Evolutionary conservation across 257 asterid species (phyloP).

Genomic region (Ophiorrhiza pumila): DNA sequence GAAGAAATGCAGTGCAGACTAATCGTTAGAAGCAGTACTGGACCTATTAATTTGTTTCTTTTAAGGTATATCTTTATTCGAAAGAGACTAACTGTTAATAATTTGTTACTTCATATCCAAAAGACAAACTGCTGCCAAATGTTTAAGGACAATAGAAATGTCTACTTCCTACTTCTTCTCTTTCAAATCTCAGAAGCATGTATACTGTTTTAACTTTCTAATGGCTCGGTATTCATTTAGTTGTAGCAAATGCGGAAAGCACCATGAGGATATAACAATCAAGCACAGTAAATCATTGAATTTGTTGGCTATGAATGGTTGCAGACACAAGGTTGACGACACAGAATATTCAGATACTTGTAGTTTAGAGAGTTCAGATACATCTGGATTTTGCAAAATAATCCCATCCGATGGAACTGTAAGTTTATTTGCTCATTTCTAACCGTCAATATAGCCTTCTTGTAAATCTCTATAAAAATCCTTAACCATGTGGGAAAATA

Average conservation of each 20-base stretch:
- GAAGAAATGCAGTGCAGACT: constrained; percentile 50
- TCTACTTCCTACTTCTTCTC: not conserved
- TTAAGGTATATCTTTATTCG: constrained; percentile 44
- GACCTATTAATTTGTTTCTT: constrained; percentile 60
- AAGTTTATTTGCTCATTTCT: constrained; percentile 29
- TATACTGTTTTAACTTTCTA: constrained; percentile 4
- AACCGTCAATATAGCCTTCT: not conserved
- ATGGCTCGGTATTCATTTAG: constrained; percentile 12
- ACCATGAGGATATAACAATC: constrained; percentile 29
- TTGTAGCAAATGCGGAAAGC: constrained; percentile 43
- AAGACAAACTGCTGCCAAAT: not conserved
- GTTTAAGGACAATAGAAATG: not conserved
- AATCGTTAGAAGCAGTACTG: constrained; percentile 59
- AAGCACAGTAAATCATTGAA: constrained; percentile 39
- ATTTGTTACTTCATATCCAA: not conserved
- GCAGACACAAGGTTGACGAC: constrained; percentile 23
- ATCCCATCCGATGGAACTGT: constrained; percentile 55
- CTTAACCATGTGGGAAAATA: too few species aligned
- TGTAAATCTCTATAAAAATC: not conserved
- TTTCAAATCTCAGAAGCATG: not conserved
- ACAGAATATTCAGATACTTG: constrained; percentile 27
- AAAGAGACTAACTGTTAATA: not conserved
- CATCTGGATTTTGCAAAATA: constrained; percentile 48
- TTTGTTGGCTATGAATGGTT: constrained; percentile 24
- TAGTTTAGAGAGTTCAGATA: constrained; percentile 21